phyloP scores from a whole-genome alignment of 2,329 filamentous ascomycete species.

The Botrytis tulipae region DNA sequence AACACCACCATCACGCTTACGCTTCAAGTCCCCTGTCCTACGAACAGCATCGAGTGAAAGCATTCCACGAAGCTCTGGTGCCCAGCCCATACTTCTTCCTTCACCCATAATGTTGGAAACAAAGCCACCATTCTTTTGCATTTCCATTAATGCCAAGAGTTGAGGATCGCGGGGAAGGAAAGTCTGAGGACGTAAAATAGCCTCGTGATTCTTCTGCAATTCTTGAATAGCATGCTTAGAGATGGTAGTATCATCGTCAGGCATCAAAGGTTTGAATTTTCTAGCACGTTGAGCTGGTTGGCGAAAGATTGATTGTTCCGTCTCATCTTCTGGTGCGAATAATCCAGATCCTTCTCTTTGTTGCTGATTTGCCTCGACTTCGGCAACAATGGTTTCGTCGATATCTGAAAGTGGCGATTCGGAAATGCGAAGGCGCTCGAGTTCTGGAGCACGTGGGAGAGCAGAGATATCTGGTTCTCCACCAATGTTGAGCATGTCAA shows the following conservation, averaged over 20 bases:
- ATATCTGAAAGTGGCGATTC: conserved; percentile 71
- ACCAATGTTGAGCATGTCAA: conserved; percentile 60
- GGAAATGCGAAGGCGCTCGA: conserved; percentile 60
- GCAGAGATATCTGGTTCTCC: conserved; percentile 55
- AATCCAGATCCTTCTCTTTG: conserved; percentile 51
- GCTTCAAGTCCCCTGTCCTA: conserved; percentile 77
- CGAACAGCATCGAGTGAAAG: conserved; percentile 82
- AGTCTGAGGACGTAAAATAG: conserved; percentile 77
- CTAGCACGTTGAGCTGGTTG: conserved; percentile 69
- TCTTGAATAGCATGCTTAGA: conserved; percentile 76
- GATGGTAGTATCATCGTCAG: conserved; percentile 76
- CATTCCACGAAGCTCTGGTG: conserved; percentile 87
- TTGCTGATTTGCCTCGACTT: conserved; percentile 53
- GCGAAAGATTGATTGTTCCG: conserved; percentile 57
- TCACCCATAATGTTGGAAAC: conserved; percentile 84
- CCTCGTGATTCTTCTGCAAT: conserved; percentile 80
- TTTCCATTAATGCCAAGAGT: conserved; percentile 81
- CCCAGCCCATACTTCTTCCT: conserved; percentile 76
- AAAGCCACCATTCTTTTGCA: conserved; percentile 89
- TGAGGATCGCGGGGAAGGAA: conserved; percentile 87
- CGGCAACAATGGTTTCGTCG: conserved; percentile 59
- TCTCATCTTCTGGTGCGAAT: conserved; percentile 57
- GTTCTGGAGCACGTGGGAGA: conserved; percentile 49
- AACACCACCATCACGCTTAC: conserved; percentile 87
- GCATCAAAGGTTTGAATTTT: conserved; percentile 76